These are phyloP conservation scores for Sherardia arvensis DNA, from an alignment of 257 asterid genomes.

Conservation along the genomic window DNA sequence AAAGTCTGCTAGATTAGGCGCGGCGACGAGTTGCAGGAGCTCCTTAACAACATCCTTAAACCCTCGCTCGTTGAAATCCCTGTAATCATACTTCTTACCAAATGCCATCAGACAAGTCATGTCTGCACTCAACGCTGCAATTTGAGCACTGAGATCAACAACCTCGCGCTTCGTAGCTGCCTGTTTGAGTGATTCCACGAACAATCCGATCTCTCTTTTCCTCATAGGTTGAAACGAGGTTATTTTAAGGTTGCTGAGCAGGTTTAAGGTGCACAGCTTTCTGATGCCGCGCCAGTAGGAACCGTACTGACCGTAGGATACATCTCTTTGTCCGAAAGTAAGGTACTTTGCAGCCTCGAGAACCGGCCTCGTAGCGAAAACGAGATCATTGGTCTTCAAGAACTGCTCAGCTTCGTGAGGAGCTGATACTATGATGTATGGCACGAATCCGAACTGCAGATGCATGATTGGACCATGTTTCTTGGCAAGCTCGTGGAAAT, in stretches of 20 bases:
- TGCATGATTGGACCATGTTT: slow-evolving; percentile 43
- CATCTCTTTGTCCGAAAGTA: slow-evolving; percentile 30
- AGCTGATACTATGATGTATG: slow-evolving; percentile 34
- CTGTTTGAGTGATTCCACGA: slow-evolving; percentile 24
- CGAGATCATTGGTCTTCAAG: slow-evolving; percentile 40
- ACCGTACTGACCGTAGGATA: slow-evolving; percentile 28
- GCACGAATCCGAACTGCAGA: slow-evolving; percentile 29
- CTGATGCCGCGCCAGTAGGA: slow-evolving; percentile 51
- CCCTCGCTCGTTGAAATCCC: slow-evolving; percentile 42
- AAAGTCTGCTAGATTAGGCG: slow-evolving; percentile 39
- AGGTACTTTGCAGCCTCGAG: slow-evolving; percentile 30
- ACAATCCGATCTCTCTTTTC: slow-evolving; percentile 26
- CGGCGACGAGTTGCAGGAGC: slow-evolving; percentile 24
- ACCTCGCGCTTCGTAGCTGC: background rate
- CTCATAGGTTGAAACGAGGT: slow-evolving; percentile 33
- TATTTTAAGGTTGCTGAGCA: slow-evolving; percentile 33
- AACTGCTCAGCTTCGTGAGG: slow-evolving; percentile 42
- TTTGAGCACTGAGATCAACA: background rate
- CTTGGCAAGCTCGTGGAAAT: slow-evolving; percentile 25
- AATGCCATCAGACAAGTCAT: slow-evolving; percentile 21
- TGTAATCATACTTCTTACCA: slow-evolving; percentile 39
- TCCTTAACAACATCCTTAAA: slow-evolving; percentile 36
- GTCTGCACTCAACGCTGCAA: slow-evolving; percentile 8
- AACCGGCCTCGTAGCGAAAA: slow-evolving; percentile 42
- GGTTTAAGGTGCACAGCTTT: slow-evolving; percentile 38